Conservation (phyloP, 176 grass and related monocot genomes). For the Oryza longistaminata region DNA sequence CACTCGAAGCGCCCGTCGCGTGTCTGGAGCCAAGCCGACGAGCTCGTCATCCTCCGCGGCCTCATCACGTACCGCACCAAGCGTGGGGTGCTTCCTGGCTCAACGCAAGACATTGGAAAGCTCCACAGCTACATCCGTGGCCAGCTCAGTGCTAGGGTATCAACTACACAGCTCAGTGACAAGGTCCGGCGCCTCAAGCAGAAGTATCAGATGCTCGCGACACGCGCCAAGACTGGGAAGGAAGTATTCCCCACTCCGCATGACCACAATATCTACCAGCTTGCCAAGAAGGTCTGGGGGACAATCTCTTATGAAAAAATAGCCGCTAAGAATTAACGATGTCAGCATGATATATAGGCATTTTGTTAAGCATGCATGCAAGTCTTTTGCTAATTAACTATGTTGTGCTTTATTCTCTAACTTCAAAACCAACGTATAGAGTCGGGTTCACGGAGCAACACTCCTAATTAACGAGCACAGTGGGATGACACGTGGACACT, state of each 20-base stretch:
- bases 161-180: slow-evolving; percentile 51
- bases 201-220: slow-evolving; percentile 36
- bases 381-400: too few relatives aligned
- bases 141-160: slow-evolving; percentile 50
- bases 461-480: too few relatives aligned
- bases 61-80: slow-evolving; percentile 50
- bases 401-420: too few relatives aligned
- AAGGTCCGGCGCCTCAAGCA: slow-evolving; percentile 74
- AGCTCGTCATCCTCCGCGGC: slow-evolving; percentile 63
- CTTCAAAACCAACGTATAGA: too few relatives aligned
- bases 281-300: slow-evolving; percentile 67
- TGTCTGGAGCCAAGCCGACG: slow-evolving; percentile 57
- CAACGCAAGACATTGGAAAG: slow-evolving; percentile 40
- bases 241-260: slow-evolving; percentile 43
- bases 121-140: slow-evolving; percentile 42
- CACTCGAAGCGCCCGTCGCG: slow-evolving; percentile 47
- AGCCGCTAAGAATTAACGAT: too few relatives aligned
- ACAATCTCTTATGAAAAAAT: not conserved
- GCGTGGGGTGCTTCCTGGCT: slow-evolving; percentile 44
- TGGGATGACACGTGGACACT: too few relatives aligned
- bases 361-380: too few relatives aligned
- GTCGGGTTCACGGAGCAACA: too few relatives aligned
- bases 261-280: slow-evolving; percentile 46
- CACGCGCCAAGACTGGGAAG: slow-evolving; percentile 40
- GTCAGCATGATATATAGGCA: too few relatives aligned